Evolutionary conservation across 805 yeast species (phyloP), one percentile per base, ranked within the genome.

Genomic region (Lipomyces sp.): DNA sequence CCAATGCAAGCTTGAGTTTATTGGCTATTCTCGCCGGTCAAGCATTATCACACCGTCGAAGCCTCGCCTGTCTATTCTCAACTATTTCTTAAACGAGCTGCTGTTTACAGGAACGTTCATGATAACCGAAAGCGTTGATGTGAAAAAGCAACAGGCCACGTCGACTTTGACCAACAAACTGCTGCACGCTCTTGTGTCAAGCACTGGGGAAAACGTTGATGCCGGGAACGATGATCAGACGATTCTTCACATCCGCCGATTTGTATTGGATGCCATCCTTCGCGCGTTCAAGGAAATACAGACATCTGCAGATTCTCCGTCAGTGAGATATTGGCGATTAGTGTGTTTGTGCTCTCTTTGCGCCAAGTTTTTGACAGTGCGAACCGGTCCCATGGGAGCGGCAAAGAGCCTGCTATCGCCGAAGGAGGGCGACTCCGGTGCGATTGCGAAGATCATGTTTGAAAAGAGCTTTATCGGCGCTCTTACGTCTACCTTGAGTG

Each of bases 1-100:
- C 55, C 83, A 82, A 55, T 79, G 89, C 44, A 90, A 90, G 65
- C 74, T 85, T 43, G 96, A 89, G 61, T 84, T 90, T 61, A 69
- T 89, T 49, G 82, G 91, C 0, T 90, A 79, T 59, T 81, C 91
- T 1, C 83, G 82, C 10, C 53, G 58, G 6, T 45, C 16, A 6
- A 29, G 43, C 2, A 13, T 34, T 14, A 39, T 34, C 26, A 57
- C 59, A 5, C 59, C 65, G 13, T 48, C 55, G 10, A 86, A 82
- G 61, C 95, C 95, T 2, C 74, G 91, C 26, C 74, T 87, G 0
- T 84, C 95, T 0, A 82, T 91, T 1, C 67, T 90, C 54, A 86
- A 88, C 63, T 80, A 86, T 59, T 75, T 89, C 52, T 67, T 89
- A 16, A 89, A 86, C 63, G 89, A 84, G 61, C 73, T 90, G 43